A percentile compares a stretch with the other conserved stretches of the same genome.
Evolutionary conservation across 805 yeast species (phyloP).

Genomic region (Scheffersomyces spartinae): DNA sequence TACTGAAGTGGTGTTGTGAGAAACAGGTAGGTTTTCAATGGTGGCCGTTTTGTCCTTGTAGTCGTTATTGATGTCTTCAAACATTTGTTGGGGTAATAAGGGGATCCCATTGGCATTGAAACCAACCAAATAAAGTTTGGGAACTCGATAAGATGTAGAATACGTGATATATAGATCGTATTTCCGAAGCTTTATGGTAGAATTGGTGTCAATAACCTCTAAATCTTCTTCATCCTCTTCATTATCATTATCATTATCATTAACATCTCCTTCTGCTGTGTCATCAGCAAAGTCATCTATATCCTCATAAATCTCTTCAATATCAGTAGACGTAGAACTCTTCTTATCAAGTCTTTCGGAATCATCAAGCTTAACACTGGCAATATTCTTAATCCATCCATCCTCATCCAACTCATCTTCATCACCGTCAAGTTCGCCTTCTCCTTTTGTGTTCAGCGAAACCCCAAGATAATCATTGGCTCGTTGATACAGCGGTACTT

Average conservation of each 20-base stretch:
- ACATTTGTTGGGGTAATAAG: slow-evolving; percentile 79
- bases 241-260: slow-evolving; percentile 24
- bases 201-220: slow-evolving; percentile 17
- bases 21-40: slow-evolving; percentile 83
- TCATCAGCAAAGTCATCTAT: slow-evolving; percentile 25
- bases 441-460: too few relatives aligned
- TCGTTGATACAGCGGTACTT: slow-evolving; percentile 76
- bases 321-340: too few relatives aligned
- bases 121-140: slow-evolving; percentile 87
- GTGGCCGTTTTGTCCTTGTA: slow-evolving; percentile 95
- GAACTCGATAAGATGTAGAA: slow-evolving; percentile 91
- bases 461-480: slow-evolving; percentile 44
- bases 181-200: slow-evolving; percentile 39
- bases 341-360: slow-evolving; percentile 6
- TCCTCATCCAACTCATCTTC: slow-evolving; percentile 29
- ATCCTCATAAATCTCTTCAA: slow-evolving; percentile 29
- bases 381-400: slow-evolving; percentile 54
- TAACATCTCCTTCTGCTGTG: slow-evolving; percentile 13
- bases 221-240: slow-evolving; percentile 26
- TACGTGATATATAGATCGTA: slow-evolving; percentile 88
- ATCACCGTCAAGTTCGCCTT: slow-evolving; percentile 26
- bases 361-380: too few relatives aligned
- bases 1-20: slow-evolving; percentile 61
- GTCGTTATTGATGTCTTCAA: slow-evolving; percentile 86
- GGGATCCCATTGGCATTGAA: slow-evolving; percentile 79